Base-by-base conservation (phyloP, 23 red algal genomes). In the Chondrus crispus region DNA sequence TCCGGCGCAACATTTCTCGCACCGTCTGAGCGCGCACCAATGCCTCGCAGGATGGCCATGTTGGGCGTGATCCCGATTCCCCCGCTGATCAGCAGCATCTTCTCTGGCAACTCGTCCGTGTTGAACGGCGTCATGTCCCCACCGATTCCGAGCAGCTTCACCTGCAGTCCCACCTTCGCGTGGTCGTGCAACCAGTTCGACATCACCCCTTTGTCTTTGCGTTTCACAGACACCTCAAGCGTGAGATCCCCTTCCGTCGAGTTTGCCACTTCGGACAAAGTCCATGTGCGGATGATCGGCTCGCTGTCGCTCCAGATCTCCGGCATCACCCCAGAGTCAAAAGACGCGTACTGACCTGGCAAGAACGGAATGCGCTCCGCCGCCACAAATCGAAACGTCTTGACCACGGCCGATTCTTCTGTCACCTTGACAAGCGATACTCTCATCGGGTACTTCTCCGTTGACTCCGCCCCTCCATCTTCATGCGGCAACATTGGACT, bases 271-370 rank as follows among this genome's bases (percentile, higher is more conserved):
- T 90, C 93, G 3, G 93, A 95, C 38, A 95, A 46, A 49, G 93
- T 95, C 93, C 93, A 95, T 26, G 93, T 89, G 20, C 93, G 74
- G 11, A 82, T 70, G 50, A 90, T 45, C 4, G 85, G 93, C 47
- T 71, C 44, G n/a, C 51, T 32, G 14, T 37, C 69, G 3, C 35
- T 16, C 3, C 51, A 28, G 8, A 93, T 16, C 5, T 73, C 58
- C 19, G 77, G 79, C 22, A 74, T 26, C 24, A 45, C 28, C 10
- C 49, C 89, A 75, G 90, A 85, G 11, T 81, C 81, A 68, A 95
- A 88, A 39, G 85, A 84, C 24, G 85, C 85, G 72, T 95, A 95
- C 85, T 95, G 93, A 12, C 93, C 93, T 14, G 93, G 93, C 71
- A 88, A 35, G 49, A 95, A 95, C 6, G 6, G 44, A n/a, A 95